A percentile compares a stretch with the other conserved stretches of the same genome.
Evolutionary conservation across 2,329 filamentous ascomycete genomes (phyloP).

Genomic region (Pyrenophora seminiperda): DNA sequence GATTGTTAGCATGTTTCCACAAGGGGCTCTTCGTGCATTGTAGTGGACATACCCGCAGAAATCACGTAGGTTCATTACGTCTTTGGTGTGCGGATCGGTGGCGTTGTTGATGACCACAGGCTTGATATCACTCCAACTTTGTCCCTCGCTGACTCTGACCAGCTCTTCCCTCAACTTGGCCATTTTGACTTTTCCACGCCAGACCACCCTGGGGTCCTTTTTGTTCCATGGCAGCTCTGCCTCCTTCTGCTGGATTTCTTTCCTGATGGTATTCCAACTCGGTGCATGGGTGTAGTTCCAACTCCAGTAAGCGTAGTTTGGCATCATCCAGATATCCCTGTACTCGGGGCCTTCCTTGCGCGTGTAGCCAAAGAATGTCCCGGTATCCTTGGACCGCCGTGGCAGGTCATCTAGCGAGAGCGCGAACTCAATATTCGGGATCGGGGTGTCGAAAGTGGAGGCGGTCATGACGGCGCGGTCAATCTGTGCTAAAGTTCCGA

Average conservation of each 20-base stretch:
- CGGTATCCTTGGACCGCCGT: conserved; percentile 34
- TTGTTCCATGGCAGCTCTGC: conserved; percentile 31
- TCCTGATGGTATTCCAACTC: conserved; percentile 42
- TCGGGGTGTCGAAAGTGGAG: conserved; percentile 31
- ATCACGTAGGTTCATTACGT: conserved; percentile 42
- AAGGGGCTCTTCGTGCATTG: background rate
- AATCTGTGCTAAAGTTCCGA: conserved; percentile 43
- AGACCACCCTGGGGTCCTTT: conserved; percentile 40
- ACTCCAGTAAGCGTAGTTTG: conserved; percentile 44
- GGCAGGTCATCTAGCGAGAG: conserved; percentile 42
- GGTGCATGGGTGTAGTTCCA: conserved; percentile 46
- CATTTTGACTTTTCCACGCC: conserved; percentile 45
- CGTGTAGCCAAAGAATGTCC: conserved; percentile 40
- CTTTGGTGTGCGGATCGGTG: conserved; percentile 36
- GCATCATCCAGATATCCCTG: conserved; percentile 44
- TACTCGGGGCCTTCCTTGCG: conserved; percentile 36
- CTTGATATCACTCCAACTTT: conserved; percentile 42
- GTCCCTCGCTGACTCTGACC: conserved; percentile 35
- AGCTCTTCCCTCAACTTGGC: conserved; percentile 37
- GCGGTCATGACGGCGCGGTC: conserved; percentile 38
- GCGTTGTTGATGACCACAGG: conserved; percentile 43
- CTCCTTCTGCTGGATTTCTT: conserved; percentile 35
- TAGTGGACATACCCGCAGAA: conserved; percentile 37
- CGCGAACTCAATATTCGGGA: conserved; percentile 42
- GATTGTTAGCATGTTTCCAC: conserved; percentile 3